phyloP scores from a whole-genome alignment of 192 early-diverging fungal species.

The Geosiphon pyriformis region DNA sequence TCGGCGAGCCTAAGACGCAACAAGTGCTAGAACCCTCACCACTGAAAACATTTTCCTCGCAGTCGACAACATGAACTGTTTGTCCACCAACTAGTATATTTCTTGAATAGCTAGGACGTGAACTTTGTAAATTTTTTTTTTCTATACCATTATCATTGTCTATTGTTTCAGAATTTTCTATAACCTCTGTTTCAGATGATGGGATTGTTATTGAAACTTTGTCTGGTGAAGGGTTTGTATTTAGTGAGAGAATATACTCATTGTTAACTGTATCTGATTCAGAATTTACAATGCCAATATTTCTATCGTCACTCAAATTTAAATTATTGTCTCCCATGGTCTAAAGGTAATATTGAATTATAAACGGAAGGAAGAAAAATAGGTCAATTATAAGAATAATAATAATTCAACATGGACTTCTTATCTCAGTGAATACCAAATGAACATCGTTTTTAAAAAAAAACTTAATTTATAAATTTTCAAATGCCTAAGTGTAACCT shows the following conservation, averaged over 20 bases:
- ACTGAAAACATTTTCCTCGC: slow-evolving; percentile 12
- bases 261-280: not conserved
- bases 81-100: slow-evolving; percentile 18
- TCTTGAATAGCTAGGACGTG: slow-evolving; percentile 3
- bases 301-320: too few relatives aligned
- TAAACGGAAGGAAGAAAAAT: too few relatives aligned
- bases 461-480: too few relatives aligned
- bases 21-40: not conserved
- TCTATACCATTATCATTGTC: not conserved
- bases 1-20: slow-evolving; percentile 19
- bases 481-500: too few relatives aligned
- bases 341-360: too few relatives aligned
- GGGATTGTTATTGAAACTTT: not conserved
- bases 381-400: too few relatives aligned
- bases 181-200: not conserved
- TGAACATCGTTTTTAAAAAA: too few relatives aligned
- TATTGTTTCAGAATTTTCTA: not conserved
- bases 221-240: not conserved
- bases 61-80: slow-evolving; percentile 18
- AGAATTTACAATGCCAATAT: too few relatives aligned
- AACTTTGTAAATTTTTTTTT: too few relatives aligned
- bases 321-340: too few relatives aligned
- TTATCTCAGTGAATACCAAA: too few relatives aligned
- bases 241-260: not conserved
- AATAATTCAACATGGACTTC: too few relatives aligned